Evolutionary conservation across 2,329 filamentous ascomycete species (phyloP).

Genomic region (Xylaria sp.): DNA sequence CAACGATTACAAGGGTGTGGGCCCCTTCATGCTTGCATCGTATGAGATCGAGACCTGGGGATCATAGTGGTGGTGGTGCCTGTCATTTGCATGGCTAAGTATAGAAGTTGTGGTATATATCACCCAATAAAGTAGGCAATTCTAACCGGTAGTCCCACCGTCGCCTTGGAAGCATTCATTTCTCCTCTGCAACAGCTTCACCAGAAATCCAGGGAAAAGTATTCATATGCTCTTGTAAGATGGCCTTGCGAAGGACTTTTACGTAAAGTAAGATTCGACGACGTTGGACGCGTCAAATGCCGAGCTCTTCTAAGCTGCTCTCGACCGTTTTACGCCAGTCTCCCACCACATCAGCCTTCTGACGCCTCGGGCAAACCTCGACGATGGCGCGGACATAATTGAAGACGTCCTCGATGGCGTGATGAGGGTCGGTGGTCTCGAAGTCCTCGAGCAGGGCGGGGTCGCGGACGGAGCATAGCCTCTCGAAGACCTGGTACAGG

Average conservation of each 20-base stretch:
- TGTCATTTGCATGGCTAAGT: background rate
- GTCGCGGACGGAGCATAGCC: constrained; percentile 6
- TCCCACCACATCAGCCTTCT: background rate
- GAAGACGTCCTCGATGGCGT: constrained; percentile 1
- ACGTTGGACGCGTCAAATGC: background rate
- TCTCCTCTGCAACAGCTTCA: no score
- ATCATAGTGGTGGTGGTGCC: background rate
- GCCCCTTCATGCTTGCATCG: constrained; percentile 44
- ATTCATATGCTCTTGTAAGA: no score
- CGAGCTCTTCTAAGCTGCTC: background rate
- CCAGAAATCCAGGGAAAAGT: no score
- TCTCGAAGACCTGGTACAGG: constrained; percentile 32
- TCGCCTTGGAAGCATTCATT: no score
- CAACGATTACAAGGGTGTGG: constrained; percentile 44
- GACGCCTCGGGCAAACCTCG: constrained; percentile 4
- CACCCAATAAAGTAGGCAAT: background rate
- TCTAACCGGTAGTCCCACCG: background rate
- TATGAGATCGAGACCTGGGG: constrained; percentile 36
- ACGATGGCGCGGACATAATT: constrained; percentile 2
- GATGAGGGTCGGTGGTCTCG: background rate
- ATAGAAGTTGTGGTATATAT: background rate
- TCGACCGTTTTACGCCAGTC: constrained; percentile 2
- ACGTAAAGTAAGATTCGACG: background rate
- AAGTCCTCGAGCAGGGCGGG: background rate
- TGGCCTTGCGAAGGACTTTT: no score